Percentiles rank a stretch among this genome's conserved stretches.
phyloP scores from a whole-genome alignment of 2,329 filamentous ascomycete species.

The Dothistroma pini region DNA sequence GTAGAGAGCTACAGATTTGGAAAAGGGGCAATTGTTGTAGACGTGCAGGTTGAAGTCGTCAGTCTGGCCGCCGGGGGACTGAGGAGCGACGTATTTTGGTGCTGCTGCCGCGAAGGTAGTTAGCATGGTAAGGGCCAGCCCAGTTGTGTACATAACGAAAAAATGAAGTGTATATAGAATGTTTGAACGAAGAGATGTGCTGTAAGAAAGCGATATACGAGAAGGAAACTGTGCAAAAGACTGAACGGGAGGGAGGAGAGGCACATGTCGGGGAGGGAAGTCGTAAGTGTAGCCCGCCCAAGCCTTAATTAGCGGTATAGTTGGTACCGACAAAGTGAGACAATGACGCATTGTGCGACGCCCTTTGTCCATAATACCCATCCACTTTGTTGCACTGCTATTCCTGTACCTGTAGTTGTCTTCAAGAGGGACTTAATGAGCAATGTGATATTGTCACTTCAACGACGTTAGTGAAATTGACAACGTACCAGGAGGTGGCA shows the following conservation, averaged over 20 bases:
- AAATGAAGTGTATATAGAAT: neutral
- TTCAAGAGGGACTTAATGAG: no score
- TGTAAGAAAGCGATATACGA: neutral
- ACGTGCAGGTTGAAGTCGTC: conserved; percentile 28
- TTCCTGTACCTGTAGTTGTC: neutral
- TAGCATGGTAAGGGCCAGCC: conserved; percentile 12
- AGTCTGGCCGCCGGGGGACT: conserved; percentile 12
- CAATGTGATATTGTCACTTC: no score
- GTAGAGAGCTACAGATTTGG: conserved; percentile 30
- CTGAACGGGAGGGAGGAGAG: neutral
- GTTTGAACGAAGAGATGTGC: neutral
- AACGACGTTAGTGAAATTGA: no score
- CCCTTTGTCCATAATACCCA: neutral
- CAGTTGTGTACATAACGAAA: conserved; percentile 10
- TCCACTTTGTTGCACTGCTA: neutral
- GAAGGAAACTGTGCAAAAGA: neutral
- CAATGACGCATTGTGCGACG: neutral
- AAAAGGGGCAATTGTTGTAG: conserved; percentile 27
- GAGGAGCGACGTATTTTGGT: conserved; percentile 3
- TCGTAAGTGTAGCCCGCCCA: neutral
- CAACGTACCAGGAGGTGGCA: no score
- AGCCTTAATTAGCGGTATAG: neutral
- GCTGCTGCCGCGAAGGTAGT: conserved; percentile 5
- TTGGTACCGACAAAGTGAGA: neutral
- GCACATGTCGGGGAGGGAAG: neutral